phyloP scores from a whole-genome alignment of 2,329 filamentous ascomycete species.

The Dendrostoma leiphaemia region DNA sequence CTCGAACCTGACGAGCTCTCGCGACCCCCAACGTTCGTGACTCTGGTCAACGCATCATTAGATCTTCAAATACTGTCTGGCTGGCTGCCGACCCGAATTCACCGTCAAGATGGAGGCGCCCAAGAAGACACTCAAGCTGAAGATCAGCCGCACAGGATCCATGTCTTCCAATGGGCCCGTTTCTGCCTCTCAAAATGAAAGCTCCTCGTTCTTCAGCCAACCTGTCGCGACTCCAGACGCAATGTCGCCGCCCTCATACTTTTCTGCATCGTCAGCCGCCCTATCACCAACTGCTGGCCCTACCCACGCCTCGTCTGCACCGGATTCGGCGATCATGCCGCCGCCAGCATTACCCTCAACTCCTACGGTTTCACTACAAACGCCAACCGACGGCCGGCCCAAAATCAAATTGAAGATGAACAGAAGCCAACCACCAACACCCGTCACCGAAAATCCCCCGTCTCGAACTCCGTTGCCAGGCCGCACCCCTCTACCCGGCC shows the following conservation, averaged over 20 bases:
- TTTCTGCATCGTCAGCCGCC: not conserved
- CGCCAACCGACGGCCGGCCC: slow-evolving; percentile 19
- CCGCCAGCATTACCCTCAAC: slow-evolving; percentile 17
- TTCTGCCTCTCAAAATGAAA: not conserved
- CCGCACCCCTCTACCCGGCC: slow-evolving; percentile 27
- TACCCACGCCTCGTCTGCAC: not conserved
- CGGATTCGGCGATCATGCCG: slow-evolving; percentile 12
- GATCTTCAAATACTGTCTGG: not conserved
- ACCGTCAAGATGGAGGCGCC: slow-evolving; percentile 15
- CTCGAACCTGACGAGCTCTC: not conserved
- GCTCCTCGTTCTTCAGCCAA: not conserved
- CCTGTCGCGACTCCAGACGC: slow-evolving; percentile 12
- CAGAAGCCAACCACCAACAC: slow-evolving; percentile 28
- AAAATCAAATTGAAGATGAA: slow-evolving; percentile 26
- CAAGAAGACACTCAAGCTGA: slow-evolving; percentile 18
- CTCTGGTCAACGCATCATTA: not conserved
- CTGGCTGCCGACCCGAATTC: too few species aligned
- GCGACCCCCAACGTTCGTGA: not conserved
- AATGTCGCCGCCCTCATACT: slow-evolving; percentile 11
- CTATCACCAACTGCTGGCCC: not conserved
- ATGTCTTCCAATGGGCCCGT: slow-evolving; percentile 12
- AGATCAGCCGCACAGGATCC: slow-evolving; percentile 15
- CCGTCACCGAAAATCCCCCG: slow-evolving; percentile 18
- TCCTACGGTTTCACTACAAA: too few species aligned
- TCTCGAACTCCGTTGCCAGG: slow-evolving; percentile 16